Base-by-base conservation (phyloP, 2,329 filamentous ascomycete species). In the Aspergillus transmontanensis region DNA sequence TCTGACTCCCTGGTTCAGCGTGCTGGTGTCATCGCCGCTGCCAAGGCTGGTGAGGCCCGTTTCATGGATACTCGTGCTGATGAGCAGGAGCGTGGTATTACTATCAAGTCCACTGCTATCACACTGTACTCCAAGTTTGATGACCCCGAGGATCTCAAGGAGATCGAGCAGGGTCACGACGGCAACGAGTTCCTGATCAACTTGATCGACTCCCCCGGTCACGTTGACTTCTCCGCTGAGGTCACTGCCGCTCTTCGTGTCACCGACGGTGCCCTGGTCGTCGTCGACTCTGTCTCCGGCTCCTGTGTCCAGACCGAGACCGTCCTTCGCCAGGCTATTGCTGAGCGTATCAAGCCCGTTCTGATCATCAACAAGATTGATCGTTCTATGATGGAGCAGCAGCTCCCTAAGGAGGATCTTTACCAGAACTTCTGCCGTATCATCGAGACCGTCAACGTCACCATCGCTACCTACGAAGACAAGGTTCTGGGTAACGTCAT, bases 351-450 rank as follows among this genome's bases (percentile, higher is more conserved):
- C 85, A 98, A 98, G 91, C 95, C 95, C 78, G 94, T 99, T 79
- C 89, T 97, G 81, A 91, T 97, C 84, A 97, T 99, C 89, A 99
- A 99, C 93, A 99, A 99, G 91, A 95, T 99, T 83, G 95, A 99
- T 82, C 94, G 95, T 86, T 94, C 95, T 84, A 92, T 99, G 80
- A 93, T 99, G 81, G 95, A 99, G 86, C 90, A 99, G 70, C 95
- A 99, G 87, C 90, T 97, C 79, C 90, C 89, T 84, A 97, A 98
- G 90, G 95, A 99, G 86, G 95, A 99, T 80, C 86, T 99, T 73
- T 99, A 97, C 90, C 94, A 98, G 88, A 97, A 94, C 81, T 99
- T 99, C 91, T 94, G 93, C 70, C 92, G 94, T 90, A 97, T 95
- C 82, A 94, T 99, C 78, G 95, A 99, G 90, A 98, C 94, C 78